phyloP scores from a whole-genome alignment of 2,329 filamentous ascomycete species.

The Dactylellina haptotyla region DNA sequence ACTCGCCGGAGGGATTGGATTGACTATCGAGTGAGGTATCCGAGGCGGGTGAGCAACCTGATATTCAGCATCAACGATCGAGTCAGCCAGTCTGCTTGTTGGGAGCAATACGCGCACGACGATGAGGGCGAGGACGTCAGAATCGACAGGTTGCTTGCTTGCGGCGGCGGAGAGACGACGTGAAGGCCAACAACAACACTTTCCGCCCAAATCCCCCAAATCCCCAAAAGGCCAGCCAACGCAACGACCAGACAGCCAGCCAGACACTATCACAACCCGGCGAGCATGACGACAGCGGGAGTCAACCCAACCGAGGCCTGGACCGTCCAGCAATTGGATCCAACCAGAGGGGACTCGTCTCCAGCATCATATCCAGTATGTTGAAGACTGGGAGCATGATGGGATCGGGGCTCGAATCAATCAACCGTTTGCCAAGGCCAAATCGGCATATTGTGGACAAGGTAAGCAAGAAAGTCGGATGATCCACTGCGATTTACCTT shows the following conservation, averaged over 20 bases:
- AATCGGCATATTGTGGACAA: constrained; percentile 50
- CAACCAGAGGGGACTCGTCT: constrained; percentile 21
- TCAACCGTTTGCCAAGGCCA: constrained; percentile 47
- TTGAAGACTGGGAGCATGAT: constrained; percentile 53
- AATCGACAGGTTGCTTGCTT: constrained; percentile 27
- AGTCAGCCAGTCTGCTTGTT: constrained; percentile 51
- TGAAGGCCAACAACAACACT: background rate
- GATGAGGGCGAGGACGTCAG: constrained; percentile 42
- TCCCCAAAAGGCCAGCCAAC: constrained; percentile 6
- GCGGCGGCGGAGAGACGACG: background rate
- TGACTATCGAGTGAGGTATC: constrained; percentile 50
- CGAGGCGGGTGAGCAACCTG: constrained; percentile 53
- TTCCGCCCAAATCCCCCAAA: background rate
- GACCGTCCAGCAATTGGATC: constrained; percentile 36
- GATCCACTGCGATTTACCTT: constrained; percentile 53
- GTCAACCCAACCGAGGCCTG: constrained; percentile 2
- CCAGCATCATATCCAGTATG: constrained; percentile 53
- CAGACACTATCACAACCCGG: background rate
- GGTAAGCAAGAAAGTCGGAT: constrained; percentile 49
- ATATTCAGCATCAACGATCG: constrained; percentile 50
- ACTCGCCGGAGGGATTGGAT: constrained; percentile 42
- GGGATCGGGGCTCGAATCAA: constrained; percentile 43
- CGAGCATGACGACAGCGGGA: background rate
- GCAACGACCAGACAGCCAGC: constrained; percentile 4
- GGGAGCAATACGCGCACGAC: constrained; percentile 48